A percentile compares a stretch with the other conserved stretches of the same genome.
Evolutionary conservation across 345 rosid genomes (phyloP).

Genomic region (Hibiscus mutabilis): DNA sequence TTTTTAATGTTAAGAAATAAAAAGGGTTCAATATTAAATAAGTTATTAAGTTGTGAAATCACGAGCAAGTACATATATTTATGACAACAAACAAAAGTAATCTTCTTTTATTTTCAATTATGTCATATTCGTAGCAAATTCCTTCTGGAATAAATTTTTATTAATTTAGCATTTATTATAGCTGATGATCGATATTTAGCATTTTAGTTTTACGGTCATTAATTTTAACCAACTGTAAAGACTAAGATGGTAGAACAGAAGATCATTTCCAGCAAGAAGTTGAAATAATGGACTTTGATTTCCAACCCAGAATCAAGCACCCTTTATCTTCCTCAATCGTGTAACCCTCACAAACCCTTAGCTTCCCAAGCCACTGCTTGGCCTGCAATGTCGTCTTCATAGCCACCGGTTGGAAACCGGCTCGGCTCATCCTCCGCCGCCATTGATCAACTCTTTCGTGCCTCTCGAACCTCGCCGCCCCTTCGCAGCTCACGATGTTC

Average conservation of each 20-base stretch:
- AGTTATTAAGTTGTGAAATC: too few species aligned
- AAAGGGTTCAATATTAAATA: too few species aligned
- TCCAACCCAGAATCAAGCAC: slow-evolving; percentile 53
- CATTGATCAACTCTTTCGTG: slow-evolving; percentile 53
- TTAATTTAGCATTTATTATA: too few species aligned
- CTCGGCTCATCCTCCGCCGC: slow-evolving; percentile 54
- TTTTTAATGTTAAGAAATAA: too few species aligned
- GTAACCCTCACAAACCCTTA: slow-evolving; percentile 20
- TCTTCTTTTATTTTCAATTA: too few species aligned
- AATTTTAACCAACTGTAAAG: too few species aligned
- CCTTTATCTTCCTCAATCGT: slow-evolving; percentile 45
- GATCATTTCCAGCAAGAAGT: slow-evolving; percentile 54
- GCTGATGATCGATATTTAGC: too few species aligned
- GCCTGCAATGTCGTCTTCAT: slow-evolving; percentile 31
- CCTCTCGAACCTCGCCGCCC: slow-evolving; percentile 41
- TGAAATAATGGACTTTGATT: slow-evolving; percentile 44
- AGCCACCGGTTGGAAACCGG: slow-evolving; percentile 35
- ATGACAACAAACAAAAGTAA: too few species aligned
- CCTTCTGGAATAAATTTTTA: too few species aligned
- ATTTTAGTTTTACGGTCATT: too few species aligned
- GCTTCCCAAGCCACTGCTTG: slow-evolving; percentile 40
- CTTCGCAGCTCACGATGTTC: slow-evolving; percentile 60
- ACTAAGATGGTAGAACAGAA: neutral
- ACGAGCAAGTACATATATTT: too few species aligned
- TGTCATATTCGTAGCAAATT: too few species aligned